These are phyloP conservation scores for Scedosporium aurantiacum DNA, from an alignment of 2,329 filamentous ascomycete genomes.

Conservation along the genomic window DNA sequence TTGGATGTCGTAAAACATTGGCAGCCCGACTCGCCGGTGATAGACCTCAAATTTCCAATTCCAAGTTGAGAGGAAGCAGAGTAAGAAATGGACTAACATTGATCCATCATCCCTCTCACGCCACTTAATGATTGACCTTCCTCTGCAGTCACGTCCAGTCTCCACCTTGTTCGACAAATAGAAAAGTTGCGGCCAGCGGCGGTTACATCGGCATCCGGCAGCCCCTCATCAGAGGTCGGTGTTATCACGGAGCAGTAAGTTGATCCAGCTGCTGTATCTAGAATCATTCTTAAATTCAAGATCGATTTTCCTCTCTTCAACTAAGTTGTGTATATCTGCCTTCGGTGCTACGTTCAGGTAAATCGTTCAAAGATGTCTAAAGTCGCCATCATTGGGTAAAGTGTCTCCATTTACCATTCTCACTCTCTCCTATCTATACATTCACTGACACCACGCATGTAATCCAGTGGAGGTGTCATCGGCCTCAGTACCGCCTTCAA, in stretches of 20 bases:
- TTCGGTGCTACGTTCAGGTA: neutral
- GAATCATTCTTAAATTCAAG: neutral
- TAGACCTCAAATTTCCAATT: too few species aligned
- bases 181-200: neutral
- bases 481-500: constrained; percentile 38
- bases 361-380: neutral
- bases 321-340: neutral
- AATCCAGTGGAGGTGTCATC: constrained; percentile 38
- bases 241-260: neutral
- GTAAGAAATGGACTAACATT: neutral
- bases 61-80: too few species aligned
- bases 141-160: neutral
- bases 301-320: neutral
- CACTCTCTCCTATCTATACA: neutral
- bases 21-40: too few species aligned
- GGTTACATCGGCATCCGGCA: neutral
- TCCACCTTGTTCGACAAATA: neutral
- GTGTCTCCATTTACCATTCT: neutral
- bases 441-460: neutral
- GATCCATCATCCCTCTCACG: neutral
- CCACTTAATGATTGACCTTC: too few species aligned
- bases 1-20: too few species aligned
- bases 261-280: neutral
- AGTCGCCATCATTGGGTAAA: constrained; percentile 5
- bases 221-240: neutral